These are phyloP conservation scores for Globisporangium viniferum DNA, from an alignment of 352 stramenopile genomes.

Conservation along the genomic window DNA sequence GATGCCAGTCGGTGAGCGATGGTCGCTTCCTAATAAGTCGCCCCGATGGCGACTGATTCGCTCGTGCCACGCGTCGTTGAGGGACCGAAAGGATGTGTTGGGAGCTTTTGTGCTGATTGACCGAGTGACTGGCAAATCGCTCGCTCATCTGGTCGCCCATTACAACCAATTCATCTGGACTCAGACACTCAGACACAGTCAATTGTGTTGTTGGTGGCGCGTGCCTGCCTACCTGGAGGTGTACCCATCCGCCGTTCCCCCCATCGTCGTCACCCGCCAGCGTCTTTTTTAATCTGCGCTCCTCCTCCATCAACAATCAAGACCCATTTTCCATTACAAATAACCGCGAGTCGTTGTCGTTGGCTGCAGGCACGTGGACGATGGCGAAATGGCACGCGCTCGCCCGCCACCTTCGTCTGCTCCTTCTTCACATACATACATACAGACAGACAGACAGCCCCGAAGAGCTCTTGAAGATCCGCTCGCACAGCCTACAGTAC, in stretches of 20 bases:
- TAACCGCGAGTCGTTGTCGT: background rate
- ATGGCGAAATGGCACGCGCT: constrained; percentile 1
- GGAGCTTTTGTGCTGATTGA: no score
- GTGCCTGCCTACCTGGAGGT: background rate
- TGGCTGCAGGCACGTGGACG: constrained; percentile 4
- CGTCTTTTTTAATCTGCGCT: background rate
- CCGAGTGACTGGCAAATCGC: background rate
- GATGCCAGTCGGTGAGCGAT: background rate
- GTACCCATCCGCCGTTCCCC: background rate
- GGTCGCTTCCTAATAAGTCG: background rate
- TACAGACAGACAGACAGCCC: background rate
- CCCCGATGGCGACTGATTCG: background rate
- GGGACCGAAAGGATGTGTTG: background rate
- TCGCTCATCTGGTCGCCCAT: constrained; percentile 7
- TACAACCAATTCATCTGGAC: background rate
- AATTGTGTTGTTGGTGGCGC: background rate
- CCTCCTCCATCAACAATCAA: background rate
- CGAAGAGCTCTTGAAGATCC: constrained; percentile 9
- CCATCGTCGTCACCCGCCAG: background rate
- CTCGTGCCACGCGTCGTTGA: background rate
- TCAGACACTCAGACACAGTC: background rate
- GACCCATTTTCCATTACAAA: background rate
- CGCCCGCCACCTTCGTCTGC: background rate
- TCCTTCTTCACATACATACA: background rate
- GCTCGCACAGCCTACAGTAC: background rate